Conservation (phyloP, 2,329 filamentous ascomycete species). For the Colletotrichum destructivum region DNA sequence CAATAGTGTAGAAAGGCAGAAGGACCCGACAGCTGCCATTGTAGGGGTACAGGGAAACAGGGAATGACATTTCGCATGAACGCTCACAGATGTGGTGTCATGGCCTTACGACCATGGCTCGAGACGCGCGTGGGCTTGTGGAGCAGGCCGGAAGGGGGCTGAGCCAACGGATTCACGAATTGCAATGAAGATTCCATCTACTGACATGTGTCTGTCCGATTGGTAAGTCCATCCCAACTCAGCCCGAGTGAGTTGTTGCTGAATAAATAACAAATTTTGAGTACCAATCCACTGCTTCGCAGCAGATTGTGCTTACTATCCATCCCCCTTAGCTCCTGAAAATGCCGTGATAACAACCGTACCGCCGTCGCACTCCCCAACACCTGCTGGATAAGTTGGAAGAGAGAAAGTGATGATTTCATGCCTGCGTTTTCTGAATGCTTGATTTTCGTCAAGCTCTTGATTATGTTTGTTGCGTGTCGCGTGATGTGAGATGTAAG, state of each 20-base stretch:
- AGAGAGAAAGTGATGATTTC: constrained; percentile 40
- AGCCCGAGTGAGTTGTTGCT: neutral
- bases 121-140: constrained; percentile 3
- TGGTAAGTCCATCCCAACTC: constrained; percentile 21
- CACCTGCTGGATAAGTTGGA: constrained; percentile 39
- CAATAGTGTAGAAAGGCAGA: neutral
- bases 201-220: constrained; percentile 31
- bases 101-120: constrained; percentile 32
- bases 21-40: neutral
- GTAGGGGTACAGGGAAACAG: constrained; percentile 12
- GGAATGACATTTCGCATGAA: constrained; percentile 22
- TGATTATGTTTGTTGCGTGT: constrained; percentile 33
- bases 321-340: constrained; percentile 40
- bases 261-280: constrained; percentile 24
- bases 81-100: constrained; percentile 27
- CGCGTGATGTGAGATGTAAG: constrained; percentile 28
- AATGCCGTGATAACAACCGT: constrained; percentile 40
- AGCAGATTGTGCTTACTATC: constrained; percentile 27
- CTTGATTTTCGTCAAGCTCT: constrained; percentile 24
- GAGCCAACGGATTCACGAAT: neutral
- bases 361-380: constrained; percentile 40
- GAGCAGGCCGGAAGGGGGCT: neutral
- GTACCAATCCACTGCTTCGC: constrained; percentile 32
- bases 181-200: constrained; percentile 34
- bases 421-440: constrained; percentile 31